Evolutionary conservation across 2,329 filamentous ascomycete species (phyloP).

Genomic region (Xylariaceae sp.): DNA sequence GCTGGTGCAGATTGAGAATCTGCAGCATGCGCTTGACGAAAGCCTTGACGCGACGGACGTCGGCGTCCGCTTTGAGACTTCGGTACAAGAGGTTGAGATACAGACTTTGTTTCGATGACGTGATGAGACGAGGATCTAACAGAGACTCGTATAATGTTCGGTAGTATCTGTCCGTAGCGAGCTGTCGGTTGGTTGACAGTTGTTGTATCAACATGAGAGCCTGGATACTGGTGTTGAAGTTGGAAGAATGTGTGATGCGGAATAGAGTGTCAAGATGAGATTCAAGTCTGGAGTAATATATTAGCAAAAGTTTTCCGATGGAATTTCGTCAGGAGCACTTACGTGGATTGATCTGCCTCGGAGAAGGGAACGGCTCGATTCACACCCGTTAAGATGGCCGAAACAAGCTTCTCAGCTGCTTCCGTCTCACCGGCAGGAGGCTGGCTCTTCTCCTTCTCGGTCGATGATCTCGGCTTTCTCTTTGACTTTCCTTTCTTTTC

Average conservation of each 20-base stretch:
- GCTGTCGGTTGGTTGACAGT: conserved; percentile 71
- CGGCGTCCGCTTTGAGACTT: conserved; percentile 83
- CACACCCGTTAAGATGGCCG: conserved; percentile 85
- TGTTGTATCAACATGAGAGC: conserved; percentile 94
- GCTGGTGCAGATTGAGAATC: conserved; percentile 79
- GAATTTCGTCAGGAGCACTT: conserved; percentile 32
- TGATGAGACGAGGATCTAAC: conserved; percentile 79
- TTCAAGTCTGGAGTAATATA: conserved; percentile 54
- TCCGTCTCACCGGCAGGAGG: conserved; percentile 50
- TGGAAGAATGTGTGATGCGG: conserved; percentile 92
- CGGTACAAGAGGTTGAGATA: conserved; percentile 91
- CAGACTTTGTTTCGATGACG: conserved; percentile 89
- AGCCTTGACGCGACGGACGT: conserved; percentile 85
- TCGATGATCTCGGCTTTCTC: conserved; percentile 34
- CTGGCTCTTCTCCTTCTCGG: conserved; percentile 32
- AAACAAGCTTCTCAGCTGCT: conserved; percentile 83
- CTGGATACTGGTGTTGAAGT: conserved; percentile 98
- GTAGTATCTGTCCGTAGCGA: conserved; percentile 88
- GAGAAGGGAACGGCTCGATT: conserved; percentile 95
- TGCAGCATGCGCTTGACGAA: conserved; percentile 93
- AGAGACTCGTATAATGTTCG: conserved; percentile 92
- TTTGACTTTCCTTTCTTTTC: conserved; percentile 42
- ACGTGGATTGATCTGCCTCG: conserved; percentile 70
- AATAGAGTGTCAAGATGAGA: conserved; percentile 91
- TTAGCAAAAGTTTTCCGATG: conserved; percentile 20